Base-by-base conservation (phyloP, 495 filamentous ascomycete species). In the Aspergillus homomorphus region DNA sequence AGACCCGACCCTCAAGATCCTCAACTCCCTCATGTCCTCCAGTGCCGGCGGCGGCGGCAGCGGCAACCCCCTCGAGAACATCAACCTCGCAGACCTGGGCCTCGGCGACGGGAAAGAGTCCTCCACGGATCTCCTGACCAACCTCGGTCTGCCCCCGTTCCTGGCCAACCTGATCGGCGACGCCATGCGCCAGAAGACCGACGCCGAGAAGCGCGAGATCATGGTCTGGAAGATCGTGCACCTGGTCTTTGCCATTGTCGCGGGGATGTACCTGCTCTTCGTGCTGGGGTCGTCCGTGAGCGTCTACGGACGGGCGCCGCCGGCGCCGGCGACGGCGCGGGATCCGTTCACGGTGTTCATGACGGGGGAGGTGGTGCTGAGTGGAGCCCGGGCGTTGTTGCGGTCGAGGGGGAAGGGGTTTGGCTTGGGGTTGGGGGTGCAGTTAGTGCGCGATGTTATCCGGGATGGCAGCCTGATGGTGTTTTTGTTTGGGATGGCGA, bases 221-320 rank as follows among this genome's bases (percentile, higher is more conserved):
- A 80, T 84, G 56, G 56, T 90, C 1, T 96, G 91, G 90, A 85
- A 88, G 53, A 76, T 90, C 15, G 66, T 94, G 16, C 92, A 96
- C 70, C 82, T 85, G 2, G 42, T 90, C 0, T 88, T 92, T 69
- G 84, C 91, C 0, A 67, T 95, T 14, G 70, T 75, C 0, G 75
- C 96, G 4, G 89, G 87, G 0, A 61, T 89, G 12, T 96, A 94
- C 67, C 80, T 95, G 18, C 57, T 78, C 0, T 66, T 77, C 14
- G 56, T 75, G 15, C 66, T 77, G 12, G 68, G 70, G 9, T 53
- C 70, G 8, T 72, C 77, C 6, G 69, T 78, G 46, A 57, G 71
- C 24, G 65, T 68, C 45, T 80, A 72, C 24, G 77, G 77, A 1
- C 70, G 51, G 76, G 82, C 50, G 53, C 89, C 50, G 74, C 80